A percentile compares a stretch with the other conserved stretches of the same genome.
These are phyloP conservation scores for Maudiozyma pseudohumilis DNA, from an alignment of 805 yeast genomes.

Conservation along the genomic window DNA sequence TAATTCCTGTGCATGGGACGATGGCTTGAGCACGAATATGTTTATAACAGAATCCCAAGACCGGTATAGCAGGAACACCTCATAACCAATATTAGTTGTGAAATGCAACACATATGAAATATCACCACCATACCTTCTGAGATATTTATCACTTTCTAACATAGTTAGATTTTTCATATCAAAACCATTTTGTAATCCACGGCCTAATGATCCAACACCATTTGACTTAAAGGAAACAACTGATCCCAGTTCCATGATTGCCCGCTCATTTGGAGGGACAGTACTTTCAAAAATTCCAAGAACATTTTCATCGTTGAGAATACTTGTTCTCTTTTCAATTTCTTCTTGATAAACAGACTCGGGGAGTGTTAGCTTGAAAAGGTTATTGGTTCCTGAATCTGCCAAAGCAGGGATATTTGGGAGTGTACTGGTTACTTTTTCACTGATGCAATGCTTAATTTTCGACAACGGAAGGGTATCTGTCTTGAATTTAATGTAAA, in stretches of 20 bases:
- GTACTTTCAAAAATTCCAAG: constrained; percentile 71
- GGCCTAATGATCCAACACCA: constrained; percentile 74
- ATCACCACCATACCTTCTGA: constrained; percentile 46
- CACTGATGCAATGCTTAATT: constrained; percentile 45
- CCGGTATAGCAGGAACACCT: constrained; percentile 57
- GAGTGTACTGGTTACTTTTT: constrained; percentile 47
- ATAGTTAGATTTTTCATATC: constrained; percentile 44
- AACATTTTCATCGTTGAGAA: constrained; percentile 52
- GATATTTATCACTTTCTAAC: constrained; percentile 42
- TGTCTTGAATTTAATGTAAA: constrained; percentile 58
- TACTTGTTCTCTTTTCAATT: constrained; percentile 44
- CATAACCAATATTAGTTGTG: constrained; percentile 58
- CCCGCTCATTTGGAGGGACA: constrained; percentile 57
- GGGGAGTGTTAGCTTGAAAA: constrained; percentile 60
- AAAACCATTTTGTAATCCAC: constrained; percentile 80
- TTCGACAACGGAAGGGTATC: constrained; percentile 32
- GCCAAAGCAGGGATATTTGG: constrained; percentile 53
- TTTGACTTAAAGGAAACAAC: constrained; percentile 59
- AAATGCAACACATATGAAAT: constrained; percentile 60
- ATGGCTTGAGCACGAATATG: constrained; percentile 59
- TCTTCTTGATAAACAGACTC: constrained; percentile 54
- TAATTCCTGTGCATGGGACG: constrained; percentile 47
- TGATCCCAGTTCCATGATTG: constrained; percentile 69
- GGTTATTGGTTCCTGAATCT: constrained; percentile 33
- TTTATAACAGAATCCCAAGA: constrained; percentile 46